A percentile compares a stretch with the other conserved stretches of the same genome.
phyloP scores from a whole-genome alignment of 2,329 filamentous ascomycete genomes.

The Botrytis porri region DNA sequence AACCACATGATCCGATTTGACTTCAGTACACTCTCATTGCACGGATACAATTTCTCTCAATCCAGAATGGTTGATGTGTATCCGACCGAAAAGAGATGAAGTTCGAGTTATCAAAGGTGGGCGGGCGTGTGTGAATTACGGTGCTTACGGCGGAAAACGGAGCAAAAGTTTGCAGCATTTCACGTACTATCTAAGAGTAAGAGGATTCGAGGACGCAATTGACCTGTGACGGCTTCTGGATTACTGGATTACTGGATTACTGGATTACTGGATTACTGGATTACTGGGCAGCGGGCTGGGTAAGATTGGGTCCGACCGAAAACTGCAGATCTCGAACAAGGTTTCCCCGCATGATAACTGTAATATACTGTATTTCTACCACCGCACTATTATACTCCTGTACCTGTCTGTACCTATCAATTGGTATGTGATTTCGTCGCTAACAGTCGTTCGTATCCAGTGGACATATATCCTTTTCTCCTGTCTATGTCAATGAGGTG shows the following conservation, averaged over 20 bases:
- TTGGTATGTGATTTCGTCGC: not conserved
- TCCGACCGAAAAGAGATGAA: not conserved
- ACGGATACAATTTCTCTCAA: not conserved
- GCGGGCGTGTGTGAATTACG: not conserved
- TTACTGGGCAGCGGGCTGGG: not conserved
- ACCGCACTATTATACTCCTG: not conserved
- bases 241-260: no score
- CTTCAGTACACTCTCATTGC: not conserved
- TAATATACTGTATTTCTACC: constrained; percentile 13
- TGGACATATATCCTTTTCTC: not conserved
- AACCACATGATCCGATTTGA: not conserved
- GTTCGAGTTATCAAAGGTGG: not conserved
- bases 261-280: no score
- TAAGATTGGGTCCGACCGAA: not conserved
- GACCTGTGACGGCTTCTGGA: not conserved
- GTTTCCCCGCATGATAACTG: constrained; percentile 19
- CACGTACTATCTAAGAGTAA: not conserved
- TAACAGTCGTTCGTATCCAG: not conserved
- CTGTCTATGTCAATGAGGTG: not conserved
- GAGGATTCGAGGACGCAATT: not conserved
- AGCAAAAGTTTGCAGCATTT: constrained; percentile 1
- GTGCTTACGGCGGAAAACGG: not conserved
- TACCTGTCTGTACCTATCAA: no score
- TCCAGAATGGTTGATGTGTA: not conserved
- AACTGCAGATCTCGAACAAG: constrained; percentile 14